Evolutionary conservation across 768 basidiomycete genomes (phyloP), one percentile per base, ranked within the genome.

Genomic region (Obba rivulosa): DNA sequence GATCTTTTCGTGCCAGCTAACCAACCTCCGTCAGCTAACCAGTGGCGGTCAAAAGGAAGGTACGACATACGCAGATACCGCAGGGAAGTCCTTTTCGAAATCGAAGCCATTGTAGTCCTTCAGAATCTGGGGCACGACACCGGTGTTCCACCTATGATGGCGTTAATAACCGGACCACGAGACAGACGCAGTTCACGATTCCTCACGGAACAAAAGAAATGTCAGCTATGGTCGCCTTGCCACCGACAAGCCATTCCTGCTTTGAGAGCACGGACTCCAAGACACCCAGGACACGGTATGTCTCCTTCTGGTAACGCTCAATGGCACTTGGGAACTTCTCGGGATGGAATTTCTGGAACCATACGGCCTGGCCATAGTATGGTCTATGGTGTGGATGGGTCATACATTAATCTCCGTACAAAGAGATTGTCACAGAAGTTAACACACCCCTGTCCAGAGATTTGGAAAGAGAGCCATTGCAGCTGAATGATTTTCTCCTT

Each of bases 391-490:
- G 11, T 14, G 41, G 11, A 37, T 25, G 35, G 34, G 40, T 3
- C 11, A 8, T 21, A 24, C 21, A 28, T 10, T 10, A 22, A 20
- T 17, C 20, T 13, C 21, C 25, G n/a, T n/a, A 10, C n/a, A 4
- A 2, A 25, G 3, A 17, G 10, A 25, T 37, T 23, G 21, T 38
- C 23, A 34, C 22, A 2, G 11, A 8, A 9, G 3, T 1, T 14
- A 2, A 39, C 56, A 14, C n/a, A 60, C 57, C 62, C 63, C 42
- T 65, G 62, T 2, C 63, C 63, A 7, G 62, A 63, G 16, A 54
- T 47, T 25, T 65, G 63, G 58, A 73, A 76, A 61, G 72, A 71
- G 44, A 76, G 70, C 75, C 72, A 75, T 56, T 69, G 70, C 13
- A 68, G 47, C 37, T 54, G 44, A 8, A 13, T 14, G 47, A 28